Conservation (phyloP, 2,329 filamentous ascomycete genomes). For the Lizonia empirigonia region DNA sequence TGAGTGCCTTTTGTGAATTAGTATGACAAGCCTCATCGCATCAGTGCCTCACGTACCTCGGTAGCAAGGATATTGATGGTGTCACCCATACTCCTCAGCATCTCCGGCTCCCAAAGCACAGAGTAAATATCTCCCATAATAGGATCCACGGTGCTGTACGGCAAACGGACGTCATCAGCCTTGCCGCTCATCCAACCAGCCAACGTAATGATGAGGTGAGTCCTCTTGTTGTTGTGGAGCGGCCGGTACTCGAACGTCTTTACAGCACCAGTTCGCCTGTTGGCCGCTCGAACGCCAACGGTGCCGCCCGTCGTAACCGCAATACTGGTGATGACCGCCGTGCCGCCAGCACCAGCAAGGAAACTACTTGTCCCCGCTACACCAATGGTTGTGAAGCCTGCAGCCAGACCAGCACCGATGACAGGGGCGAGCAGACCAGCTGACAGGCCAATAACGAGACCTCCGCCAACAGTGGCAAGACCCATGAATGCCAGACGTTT, state of each 20-base stretch:
- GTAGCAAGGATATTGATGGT: constrained; percentile 98
- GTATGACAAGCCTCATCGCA: background rate
- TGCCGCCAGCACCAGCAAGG: constrained; percentile 87
- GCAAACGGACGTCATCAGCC: constrained; percentile 92
- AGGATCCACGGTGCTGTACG: constrained; percentile 94
- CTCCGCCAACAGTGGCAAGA: constrained; percentile 91
- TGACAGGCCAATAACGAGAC: constrained; percentile 92
- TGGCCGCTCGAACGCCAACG: constrained; percentile 84
- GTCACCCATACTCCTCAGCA: constrained; percentile 96
- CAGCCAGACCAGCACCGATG: constrained; percentile 90
- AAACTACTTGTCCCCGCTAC: constrained; percentile 88
- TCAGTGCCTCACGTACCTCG: constrained; percentile 66
- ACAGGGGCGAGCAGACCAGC: constrained; percentile 90
- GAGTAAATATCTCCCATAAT: constrained; percentile 99
- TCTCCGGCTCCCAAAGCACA: constrained; percentile 95
- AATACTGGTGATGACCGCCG: constrained; percentile 89
- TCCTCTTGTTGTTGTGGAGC: constrained; percentile 95
- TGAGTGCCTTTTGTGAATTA: constrained; percentile 73
- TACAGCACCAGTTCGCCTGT: constrained; percentile 86
- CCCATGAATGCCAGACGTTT: constrained; percentile 94
- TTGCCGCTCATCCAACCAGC: constrained; percentile 99
- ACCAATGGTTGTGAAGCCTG: constrained; percentile 93
- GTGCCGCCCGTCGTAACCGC: constrained; percentile 85
- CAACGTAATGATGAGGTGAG: constrained; percentile 93
- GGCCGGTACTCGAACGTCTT: constrained; percentile 97